phyloP scores from a whole-genome alignment of 2,329 filamentous ascomycete species.

The Drechslera avenae region DNA sequence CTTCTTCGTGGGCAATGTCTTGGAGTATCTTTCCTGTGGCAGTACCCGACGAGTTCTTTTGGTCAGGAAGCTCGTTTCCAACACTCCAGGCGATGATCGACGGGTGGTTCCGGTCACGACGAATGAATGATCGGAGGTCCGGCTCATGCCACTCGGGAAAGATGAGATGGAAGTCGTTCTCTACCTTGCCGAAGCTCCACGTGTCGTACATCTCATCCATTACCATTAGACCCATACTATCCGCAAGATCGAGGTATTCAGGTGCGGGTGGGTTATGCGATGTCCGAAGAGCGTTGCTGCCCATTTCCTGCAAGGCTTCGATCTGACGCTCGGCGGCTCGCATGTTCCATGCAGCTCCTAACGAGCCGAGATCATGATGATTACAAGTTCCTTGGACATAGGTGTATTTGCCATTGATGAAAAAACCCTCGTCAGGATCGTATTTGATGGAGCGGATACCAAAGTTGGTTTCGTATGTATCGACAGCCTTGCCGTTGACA shows the following conservation, averaged over 20 bases:
- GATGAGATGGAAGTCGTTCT: constrained; percentile 58
- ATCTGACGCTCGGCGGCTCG: constrained; percentile 58
- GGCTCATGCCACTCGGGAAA: constrained; percentile 61
- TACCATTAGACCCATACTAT: constrained; percentile 57
- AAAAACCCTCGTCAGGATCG: constrained; percentile 50
- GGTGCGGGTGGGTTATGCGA: constrained; percentile 61
- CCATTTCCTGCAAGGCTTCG: constrained; percentile 57
- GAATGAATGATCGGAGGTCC: constrained; percentile 58
- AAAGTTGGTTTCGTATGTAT: constrained; percentile 58
- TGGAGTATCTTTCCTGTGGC: constrained; percentile 46
- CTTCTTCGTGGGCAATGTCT: constrained; percentile 54
- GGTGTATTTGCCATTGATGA: constrained; percentile 55
- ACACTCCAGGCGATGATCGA: constrained; percentile 60
- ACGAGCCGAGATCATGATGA: constrained; percentile 58
- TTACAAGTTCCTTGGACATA: constrained; percentile 56
- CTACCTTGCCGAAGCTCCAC: constrained; percentile 56
- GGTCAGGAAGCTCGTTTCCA: constrained; percentile 61
- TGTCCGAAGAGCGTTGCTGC: constrained; percentile 58
- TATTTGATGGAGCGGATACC: constrained; percentile 56
- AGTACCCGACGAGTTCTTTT: constrained; percentile 45
- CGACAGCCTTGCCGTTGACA: constrained; percentile 34
- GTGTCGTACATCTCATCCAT: constrained; percentile 61
- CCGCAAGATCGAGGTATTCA: constrained; percentile 57
- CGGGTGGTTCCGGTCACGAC: constrained; percentile 61
- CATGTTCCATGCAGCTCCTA: constrained; percentile 59